Evolutionary conservation across 768 basidiomycete genomes (phyloP).

Genomic region (Xerocomellus intermedius): DNA sequence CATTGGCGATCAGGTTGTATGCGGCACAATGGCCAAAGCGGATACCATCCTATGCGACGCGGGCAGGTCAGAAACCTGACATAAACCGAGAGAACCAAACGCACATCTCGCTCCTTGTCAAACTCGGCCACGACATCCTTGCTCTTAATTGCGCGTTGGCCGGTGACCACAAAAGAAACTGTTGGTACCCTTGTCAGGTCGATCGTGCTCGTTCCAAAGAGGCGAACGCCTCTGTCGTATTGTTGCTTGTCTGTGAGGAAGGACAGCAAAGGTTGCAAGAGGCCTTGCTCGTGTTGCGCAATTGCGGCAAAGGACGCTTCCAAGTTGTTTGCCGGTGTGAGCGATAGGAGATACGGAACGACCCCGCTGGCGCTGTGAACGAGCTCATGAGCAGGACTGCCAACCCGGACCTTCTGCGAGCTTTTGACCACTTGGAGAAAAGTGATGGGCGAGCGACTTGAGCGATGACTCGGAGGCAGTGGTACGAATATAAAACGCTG

Average conservation of each 20-base stretch:
- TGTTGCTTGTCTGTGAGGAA: slow-evolving; percentile 54
- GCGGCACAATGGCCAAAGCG: slow-evolving; percentile 81
- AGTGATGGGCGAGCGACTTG: slow-evolving; percentile 65
- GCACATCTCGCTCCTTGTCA: slow-evolving; percentile 60
- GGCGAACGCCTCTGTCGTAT: slow-evolving; percentile 55
- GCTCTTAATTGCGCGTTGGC: slow-evolving; percentile 54
- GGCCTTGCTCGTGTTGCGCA: slow-evolving; percentile 56
- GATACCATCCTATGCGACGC: slow-evolving; percentile 59
- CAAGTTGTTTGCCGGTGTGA: slow-evolving; percentile 50
- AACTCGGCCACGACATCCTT: slow-evolving; percentile 62
- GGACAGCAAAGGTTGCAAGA: slow-evolving; percentile 52
- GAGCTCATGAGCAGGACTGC: slow-evolving; percentile 74
- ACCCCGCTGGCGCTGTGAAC: slow-evolving; percentile 61
- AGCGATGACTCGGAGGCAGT: slow-evolving; percentile 51
- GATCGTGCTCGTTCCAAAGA: slow-evolving; percentile 59
- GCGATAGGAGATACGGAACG: slow-evolving; percentile 59
- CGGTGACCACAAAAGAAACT: slow-evolving; percentile 67
- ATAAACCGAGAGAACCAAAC: slow-evolving; percentile 24
- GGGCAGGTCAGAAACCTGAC: background rate
- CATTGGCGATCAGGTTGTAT: slow-evolving; percentile 53
- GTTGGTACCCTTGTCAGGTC: slow-evolving; percentile 58
- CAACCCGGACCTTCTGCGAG: slow-evolving; percentile 66
- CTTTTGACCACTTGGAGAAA: slow-evolving; percentile 48
- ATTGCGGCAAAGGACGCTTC: slow-evolving; percentile 55
- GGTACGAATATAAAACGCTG: slow-evolving; percentile 59